Evolutionary conservation across 2,329 filamentous ascomycete species (phyloP).

Genomic region (Penicillium polonicum): DNA sequence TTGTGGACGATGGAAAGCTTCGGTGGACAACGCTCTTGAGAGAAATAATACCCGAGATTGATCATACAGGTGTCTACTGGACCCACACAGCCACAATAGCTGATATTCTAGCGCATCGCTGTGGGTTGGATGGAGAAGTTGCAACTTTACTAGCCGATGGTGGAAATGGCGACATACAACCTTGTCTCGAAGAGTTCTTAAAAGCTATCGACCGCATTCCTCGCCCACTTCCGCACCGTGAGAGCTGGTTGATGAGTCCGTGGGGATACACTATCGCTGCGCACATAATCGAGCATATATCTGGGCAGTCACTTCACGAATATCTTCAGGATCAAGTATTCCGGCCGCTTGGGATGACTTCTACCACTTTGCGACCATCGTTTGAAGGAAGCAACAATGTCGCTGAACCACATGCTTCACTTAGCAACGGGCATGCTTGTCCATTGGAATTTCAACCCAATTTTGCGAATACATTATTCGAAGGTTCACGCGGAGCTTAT

Average conservation of each 20-base stretch:
- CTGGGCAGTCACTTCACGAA: not conserved
- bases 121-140: constrained; percentile 4
- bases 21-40: not conserved
- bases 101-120: constrained; percentile 1
- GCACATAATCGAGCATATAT: not conserved
- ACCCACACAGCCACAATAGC: not conserved
- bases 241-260: not conserved
- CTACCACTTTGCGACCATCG: not conserved
- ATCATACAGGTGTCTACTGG: not conserved
- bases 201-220: not conserved
- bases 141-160: not conserved
- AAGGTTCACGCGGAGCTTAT: constrained; percentile 1
- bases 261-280: constrained; percentile 4
- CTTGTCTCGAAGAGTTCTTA: not conserved
- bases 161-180: not conserved
- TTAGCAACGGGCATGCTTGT: not conserved
- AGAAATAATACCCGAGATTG: not conserved
- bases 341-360: not conserved
- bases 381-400: not conserved
- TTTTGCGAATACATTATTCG: not conserved
- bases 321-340: constrained; percentile 1
- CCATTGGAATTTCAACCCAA: not conserved
- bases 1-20: constrained; percentile 2
- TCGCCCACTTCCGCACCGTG: not conserved
- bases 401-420: not conserved